These are phyloP conservation scores for Microdochium trichocladiopsis DNA, from an alignment of 2,329 filamentous ascomycete species.

Conservation along the genomic window DNA sequence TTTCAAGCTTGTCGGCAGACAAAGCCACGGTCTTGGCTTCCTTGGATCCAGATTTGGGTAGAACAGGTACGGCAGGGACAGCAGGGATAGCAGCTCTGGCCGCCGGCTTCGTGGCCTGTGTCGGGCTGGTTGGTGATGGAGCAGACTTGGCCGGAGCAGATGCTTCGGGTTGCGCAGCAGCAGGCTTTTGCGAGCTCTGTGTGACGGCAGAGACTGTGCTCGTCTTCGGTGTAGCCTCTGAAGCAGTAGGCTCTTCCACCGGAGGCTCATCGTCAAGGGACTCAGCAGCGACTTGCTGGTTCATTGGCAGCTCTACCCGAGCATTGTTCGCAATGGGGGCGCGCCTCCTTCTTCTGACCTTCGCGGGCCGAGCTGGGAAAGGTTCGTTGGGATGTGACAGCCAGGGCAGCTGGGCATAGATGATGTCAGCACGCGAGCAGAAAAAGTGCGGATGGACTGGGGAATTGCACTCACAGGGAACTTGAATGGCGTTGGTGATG, in stretches of 20 bases:
- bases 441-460: conserved; percentile 1
- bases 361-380: conserved; percentile 38
- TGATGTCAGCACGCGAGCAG: conserved; percentile 15
- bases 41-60: background rate
- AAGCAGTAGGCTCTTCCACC: background rate
- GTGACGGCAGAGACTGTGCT: background rate
- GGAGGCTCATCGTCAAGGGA: background rate
- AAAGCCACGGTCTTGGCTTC: background rate
- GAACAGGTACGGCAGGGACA: background rate
- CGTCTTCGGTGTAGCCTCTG: background rate
- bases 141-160: background rate
- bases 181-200: background rate
- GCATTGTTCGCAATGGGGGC: conserved; percentile 25
- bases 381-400: conserved; percentile 40
- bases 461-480: conserved; percentile 39
- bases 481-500: conserved; percentile 27
- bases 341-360: conserved; percentile 33
- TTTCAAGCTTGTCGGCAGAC: background rate
- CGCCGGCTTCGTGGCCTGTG: background rate
- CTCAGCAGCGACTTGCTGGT: conserved; percentile 22
- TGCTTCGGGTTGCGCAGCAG: background rate
- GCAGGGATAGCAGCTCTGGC: background rate
- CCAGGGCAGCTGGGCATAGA: conserved; percentile 48
- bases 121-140: background rate
- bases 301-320: conserved; percentile 34